These are phyloP conservation scores for Pestalotiopsis sp. DNA, from an alignment of 2,329 filamentous ascomycete genomes.

Conservation along the genomic window DNA sequence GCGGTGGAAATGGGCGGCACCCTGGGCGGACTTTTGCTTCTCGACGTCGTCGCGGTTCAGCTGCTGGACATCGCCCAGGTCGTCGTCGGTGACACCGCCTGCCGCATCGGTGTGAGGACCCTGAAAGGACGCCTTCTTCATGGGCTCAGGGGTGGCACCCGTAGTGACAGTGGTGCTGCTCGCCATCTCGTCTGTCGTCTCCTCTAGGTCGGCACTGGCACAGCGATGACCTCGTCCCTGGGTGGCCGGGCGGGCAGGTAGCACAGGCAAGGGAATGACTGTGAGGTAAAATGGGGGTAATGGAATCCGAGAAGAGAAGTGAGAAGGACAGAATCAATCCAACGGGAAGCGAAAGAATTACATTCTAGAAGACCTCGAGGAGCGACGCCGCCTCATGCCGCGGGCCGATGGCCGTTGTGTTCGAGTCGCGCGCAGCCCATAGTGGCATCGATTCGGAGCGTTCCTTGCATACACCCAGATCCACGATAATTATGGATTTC, in stretches of 20 bases:
- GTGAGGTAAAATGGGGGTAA: constrained; percentile 8
- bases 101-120: constrained; percentile 1
- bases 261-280: neutral
- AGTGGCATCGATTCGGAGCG: neutral
- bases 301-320: constrained; percentile 6
- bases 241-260: neutral
- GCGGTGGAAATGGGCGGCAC: constrained; percentile 51
- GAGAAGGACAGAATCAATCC: neutral
- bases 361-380: constrained; percentile 3
- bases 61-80: neutral
- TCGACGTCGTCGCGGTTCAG: constrained; percentile 2
- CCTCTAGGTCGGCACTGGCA: neutral
- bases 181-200: neutral
- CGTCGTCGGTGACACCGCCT: constrained; percentile 4
- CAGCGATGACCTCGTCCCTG: neutral
- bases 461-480: constrained; percentile 1
- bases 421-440: neutral
- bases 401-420: neutral
- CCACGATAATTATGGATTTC: neutral
- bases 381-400: neutral
- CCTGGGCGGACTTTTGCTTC: constrained; percentile 37
- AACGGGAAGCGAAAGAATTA: neutral
- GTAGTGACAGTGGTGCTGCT: neutral
- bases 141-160: neutral
- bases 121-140: neutral